A percentile compares a stretch with the other conserved stretches of the same genome.
Evolutionary conservation across 176 grass and related monocot genomes (phyloP).

Genomic region (Aegilops bicornis): DNA sequence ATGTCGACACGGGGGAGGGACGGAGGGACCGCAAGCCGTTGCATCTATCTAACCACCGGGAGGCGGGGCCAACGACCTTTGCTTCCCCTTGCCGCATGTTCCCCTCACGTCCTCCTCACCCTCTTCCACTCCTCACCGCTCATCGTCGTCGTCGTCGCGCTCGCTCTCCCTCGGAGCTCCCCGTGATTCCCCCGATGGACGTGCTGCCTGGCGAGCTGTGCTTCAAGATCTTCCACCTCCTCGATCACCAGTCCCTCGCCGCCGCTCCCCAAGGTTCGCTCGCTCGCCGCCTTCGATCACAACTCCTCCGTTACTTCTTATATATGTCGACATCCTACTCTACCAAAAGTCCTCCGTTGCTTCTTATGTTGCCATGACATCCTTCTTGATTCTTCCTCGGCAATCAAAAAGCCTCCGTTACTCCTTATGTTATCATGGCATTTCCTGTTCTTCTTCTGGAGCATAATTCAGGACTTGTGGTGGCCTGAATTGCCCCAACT

Average conservation of each 20-base stretch:
- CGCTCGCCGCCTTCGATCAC: neutral
- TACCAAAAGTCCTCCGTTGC: neutral
- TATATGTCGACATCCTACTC: no score
- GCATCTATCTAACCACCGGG: conserved; percentile 47
- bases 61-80: conserved; percentile 33
- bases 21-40: conserved; percentile 26
- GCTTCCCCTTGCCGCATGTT: conserved; percentile 42
- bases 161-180: neutral
- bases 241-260: conserved; percentile 69
- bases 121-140: neutral
- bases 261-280: conserved; percentile 64
- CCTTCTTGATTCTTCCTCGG: no score
- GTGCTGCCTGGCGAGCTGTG: conserved; percentile 60
- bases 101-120: neutral
- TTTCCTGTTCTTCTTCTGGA: neutral
- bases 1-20: no score
- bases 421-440: neutral
- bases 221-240: conserved; percentile 73
- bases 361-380: neutral
- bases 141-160: neutral
- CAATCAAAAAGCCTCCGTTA: no score
- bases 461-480: neutral
- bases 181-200: conserved; percentile 38
- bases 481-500: neutral
- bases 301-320: neutral